Conservation (phyloP, 306 rosid species). For the Rosa rugosa region DNA sequence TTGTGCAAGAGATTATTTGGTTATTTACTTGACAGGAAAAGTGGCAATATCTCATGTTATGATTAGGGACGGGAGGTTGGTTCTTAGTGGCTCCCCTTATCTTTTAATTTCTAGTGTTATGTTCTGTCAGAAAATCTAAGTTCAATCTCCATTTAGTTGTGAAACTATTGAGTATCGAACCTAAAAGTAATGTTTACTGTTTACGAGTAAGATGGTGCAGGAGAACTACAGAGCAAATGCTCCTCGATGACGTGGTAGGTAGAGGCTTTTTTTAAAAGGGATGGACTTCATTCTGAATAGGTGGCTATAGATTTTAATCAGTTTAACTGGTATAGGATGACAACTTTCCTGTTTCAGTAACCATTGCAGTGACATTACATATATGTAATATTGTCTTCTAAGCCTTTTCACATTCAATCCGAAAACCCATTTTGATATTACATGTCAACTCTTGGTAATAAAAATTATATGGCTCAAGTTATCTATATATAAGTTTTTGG, state of each 20-base stretch:
- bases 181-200: neutral
- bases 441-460: neutral
- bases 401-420: neutral
- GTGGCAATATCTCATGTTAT: neutral
- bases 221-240: neutral
- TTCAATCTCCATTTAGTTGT: neutral
- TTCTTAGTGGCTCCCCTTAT: neutral
- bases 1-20: too few species aligned
- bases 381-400: neutral
- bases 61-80: neutral
- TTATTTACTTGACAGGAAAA: neutral
- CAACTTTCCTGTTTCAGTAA: constrained; percentile 1
- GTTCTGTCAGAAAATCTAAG: neutral
- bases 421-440: neutral
- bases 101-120: neutral
- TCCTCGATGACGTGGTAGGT: neutral
- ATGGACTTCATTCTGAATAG: neutral
- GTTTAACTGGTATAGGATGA: neutral
- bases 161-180: neutral
- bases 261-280: neutral
- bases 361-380: neutral
- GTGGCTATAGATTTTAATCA: neutral
- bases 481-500: neutral
- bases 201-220: neutral
- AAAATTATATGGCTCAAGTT: constrained; percentile 8